These are phyloP conservation scores for Naganishia onofrii DNA, from an alignment of 768 basidiomycete genomes.

Conservation along the genomic window DNA sequence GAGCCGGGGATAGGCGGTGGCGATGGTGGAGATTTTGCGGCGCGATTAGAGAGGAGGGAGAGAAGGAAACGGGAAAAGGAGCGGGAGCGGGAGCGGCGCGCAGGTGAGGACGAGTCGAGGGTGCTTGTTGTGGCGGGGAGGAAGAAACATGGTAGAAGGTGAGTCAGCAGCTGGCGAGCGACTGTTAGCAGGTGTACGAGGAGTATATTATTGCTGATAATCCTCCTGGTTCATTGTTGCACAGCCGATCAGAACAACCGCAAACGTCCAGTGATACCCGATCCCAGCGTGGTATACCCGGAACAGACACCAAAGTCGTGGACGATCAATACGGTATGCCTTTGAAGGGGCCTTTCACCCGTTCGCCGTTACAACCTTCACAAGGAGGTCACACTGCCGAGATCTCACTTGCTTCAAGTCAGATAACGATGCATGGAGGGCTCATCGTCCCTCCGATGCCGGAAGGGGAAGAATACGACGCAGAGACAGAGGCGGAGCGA, in stretches of 20 bases:
- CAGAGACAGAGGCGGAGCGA: conserved; percentile 26
- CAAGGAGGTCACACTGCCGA: no score
- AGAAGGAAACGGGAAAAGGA: not conserved
- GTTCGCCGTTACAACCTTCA: not conserved
- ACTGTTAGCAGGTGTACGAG: no score
- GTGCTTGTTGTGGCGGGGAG: not conserved
- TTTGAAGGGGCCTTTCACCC: not conserved
- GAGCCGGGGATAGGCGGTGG: not conserved
- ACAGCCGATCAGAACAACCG: conserved; percentile 1
- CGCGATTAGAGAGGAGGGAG: not conserved
- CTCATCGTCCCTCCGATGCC: conserved; percentile 21
- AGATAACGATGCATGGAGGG: no score
- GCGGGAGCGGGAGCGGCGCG: not conserved
- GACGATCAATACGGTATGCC: conserved; percentile 2
- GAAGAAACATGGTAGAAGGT: not conserved
- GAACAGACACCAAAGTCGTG: not conserved
- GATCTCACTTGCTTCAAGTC: no score
- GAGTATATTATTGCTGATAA: no score
- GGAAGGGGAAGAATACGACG: conserved; percentile 26
- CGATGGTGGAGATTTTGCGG: not conserved
- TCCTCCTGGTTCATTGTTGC: no score
- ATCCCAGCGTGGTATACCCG: not conserved
- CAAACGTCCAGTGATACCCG: not conserved
- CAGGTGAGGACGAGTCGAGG: no score
- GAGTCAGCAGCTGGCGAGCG: not conserved